Conservation (phyloP, 2,329 filamentous ascomycete genomes). For the Xylariales sp. region DNA sequence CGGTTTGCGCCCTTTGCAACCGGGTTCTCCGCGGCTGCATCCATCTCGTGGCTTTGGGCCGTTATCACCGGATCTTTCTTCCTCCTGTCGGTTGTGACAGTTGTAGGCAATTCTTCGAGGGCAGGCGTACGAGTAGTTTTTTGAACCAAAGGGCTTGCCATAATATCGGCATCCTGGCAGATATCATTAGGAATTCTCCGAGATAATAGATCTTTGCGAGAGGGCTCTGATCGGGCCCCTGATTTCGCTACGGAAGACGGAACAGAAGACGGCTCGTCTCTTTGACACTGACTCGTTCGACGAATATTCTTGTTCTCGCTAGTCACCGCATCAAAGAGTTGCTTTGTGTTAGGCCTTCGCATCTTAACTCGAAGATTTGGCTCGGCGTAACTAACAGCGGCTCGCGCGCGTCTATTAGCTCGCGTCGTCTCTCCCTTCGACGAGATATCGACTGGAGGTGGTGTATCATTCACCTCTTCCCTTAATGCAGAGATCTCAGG, state of each 20-base stretch:
- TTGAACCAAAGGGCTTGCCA: conserved; percentile 57
- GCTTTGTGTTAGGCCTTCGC: conserved; percentile 78
- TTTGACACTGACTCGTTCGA: conserved; percentile 54
- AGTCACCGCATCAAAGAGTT: conserved; percentile 78
- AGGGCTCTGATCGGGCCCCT: conserved; percentile 52
- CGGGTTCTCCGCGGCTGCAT: conserved; percentile 32
- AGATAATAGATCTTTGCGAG: conserved; percentile 48
- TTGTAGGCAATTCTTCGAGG: conserved; percentile 48
- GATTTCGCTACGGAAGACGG: conserved; percentile 49
- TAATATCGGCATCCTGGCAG: conserved; percentile 40
- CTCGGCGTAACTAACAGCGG: conserved; percentile 82
- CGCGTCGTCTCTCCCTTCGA: conserved; percentile 68
- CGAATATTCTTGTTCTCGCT: conserved; percentile 68
- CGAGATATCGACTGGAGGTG: conserved; percentile 69
- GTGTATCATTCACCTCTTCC: conserved; percentile 62
- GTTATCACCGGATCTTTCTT: conserved; percentile 54
- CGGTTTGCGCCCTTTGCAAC: conserved; percentile 40
- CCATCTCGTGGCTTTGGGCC: conserved; percentile 30
- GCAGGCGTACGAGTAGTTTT: conserved; percentile 50
- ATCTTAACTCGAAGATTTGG: conserved; percentile 86
- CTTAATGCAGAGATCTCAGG: conserved; percentile 57
- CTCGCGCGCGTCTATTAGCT: conserved; percentile 73
- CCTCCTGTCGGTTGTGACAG: conserved; percentile 54
- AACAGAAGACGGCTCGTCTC: conserved; percentile 44
- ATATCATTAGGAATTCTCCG: conserved; percentile 20